Evolutionary conservation across 2,329 filamentous ascomycete genomes (phyloP).

Genomic region (Pseudogymnoascus verrucosus): DNA sequence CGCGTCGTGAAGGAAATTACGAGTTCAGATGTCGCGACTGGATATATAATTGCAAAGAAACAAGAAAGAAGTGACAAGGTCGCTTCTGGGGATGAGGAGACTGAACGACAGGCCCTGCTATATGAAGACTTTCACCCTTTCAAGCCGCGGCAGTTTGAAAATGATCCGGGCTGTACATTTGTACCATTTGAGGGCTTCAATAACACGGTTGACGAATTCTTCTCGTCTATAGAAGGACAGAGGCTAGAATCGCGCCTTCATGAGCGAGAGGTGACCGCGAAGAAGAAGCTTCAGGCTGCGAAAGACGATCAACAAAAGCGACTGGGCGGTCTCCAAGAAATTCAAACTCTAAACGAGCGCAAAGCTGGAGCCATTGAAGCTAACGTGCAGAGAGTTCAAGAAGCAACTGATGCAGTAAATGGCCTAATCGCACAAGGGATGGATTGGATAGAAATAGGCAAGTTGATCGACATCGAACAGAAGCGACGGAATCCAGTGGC

Average conservation of each 20-base stretch:
- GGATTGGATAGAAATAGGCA: conserved; percentile 92
- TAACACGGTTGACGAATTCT: conserved; percentile 91
- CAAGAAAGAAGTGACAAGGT: conserved; percentile 25
- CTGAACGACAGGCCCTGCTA: conserved; percentile 42
- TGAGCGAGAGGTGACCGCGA: conserved; percentile 74
- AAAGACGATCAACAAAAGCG: conserved; percentile 76
- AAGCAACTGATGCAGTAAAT: conserved; percentile 87
- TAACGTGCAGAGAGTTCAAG: conserved; percentile 83
- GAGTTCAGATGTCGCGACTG: conserved; percentile 56
- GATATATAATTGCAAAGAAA: conserved; percentile 80
- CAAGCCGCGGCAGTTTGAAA: conserved; percentile 68
- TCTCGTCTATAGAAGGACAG: conserved; percentile 91
- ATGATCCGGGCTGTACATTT: conserved; percentile 56
- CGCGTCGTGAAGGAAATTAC: conserved; percentile 62
- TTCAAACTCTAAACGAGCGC: conserved; percentile 72
- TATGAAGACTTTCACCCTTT: conserved; percentile 98
- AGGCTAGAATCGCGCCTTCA: conserved; percentile 76
- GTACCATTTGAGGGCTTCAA: conserved; percentile 81
- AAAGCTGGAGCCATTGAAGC: conserved; percentile 88
- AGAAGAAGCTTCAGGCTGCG: conserved; percentile 77
- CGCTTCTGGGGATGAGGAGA: conserved; percentile 25
- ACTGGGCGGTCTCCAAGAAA: conserved; percentile 73
- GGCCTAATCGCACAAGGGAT: conserved; percentile 87
- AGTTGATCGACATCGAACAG: conserved; percentile 82
- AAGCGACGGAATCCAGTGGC: conserved; percentile 75